Percentiles rank a stretch among this genome's conserved stretches.
Evolutionary conservation across 352 stramenopile species (phyloP).

Genomic region (Globisporangium carolinianum): DNA sequence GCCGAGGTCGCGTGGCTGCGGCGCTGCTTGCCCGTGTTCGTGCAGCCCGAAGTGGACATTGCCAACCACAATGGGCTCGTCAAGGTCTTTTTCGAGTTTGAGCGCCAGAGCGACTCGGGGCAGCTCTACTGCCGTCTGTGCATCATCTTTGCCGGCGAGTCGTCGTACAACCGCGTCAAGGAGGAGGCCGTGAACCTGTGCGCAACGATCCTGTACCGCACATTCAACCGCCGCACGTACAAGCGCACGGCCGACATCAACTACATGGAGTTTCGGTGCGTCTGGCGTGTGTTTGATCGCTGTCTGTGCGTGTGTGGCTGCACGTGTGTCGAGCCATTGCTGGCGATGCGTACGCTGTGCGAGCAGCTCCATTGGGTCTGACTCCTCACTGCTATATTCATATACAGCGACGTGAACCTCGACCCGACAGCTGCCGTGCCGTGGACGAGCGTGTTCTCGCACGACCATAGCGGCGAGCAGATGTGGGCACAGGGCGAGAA

Average conservation of each 20-base stretch:
- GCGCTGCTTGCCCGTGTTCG: slow-evolving; percentile 75
- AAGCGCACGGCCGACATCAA: slow-evolving; percentile 88
- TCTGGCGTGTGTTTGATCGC: not conserved
- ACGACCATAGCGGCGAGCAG: slow-evolving; percentile 72
- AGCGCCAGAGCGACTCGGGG: slow-evolving; percentile 42
- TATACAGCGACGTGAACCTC: slow-evolving; percentile 53
- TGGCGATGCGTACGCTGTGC: too few species aligned
- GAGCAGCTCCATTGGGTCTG: too few species aligned
- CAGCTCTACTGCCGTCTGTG: slow-evolving; percentile 71
- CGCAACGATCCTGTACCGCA: slow-evolving; percentile 75
- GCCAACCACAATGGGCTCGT: slow-evolving; percentile 75
- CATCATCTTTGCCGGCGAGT: slow-evolving; percentile 76
- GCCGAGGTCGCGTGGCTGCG: slow-evolving; percentile 69
- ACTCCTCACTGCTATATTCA: too few species aligned
- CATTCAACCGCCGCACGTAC: slow-evolving; percentile 81
- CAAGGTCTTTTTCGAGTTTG: slow-evolving; percentile 80
- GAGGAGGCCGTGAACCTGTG: slow-evolving; percentile 69
- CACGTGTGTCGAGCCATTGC: not conserved
- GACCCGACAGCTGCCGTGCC: slow-evolving; percentile 27
- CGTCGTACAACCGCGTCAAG: slow-evolving; percentile 76
- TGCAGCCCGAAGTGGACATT: slow-evolving; percentile 80
- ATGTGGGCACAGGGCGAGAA: slow-evolving; percentile 82
- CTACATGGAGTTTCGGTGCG: slow-evolving; percentile 80
- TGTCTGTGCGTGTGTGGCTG: slow-evolving; percentile 1
- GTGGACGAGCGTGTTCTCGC: slow-evolving; percentile 61